phyloP scores from a whole-genome alignment of 129 eudicot species.

The Chrysanthemum lavandulifolium region DNA sequence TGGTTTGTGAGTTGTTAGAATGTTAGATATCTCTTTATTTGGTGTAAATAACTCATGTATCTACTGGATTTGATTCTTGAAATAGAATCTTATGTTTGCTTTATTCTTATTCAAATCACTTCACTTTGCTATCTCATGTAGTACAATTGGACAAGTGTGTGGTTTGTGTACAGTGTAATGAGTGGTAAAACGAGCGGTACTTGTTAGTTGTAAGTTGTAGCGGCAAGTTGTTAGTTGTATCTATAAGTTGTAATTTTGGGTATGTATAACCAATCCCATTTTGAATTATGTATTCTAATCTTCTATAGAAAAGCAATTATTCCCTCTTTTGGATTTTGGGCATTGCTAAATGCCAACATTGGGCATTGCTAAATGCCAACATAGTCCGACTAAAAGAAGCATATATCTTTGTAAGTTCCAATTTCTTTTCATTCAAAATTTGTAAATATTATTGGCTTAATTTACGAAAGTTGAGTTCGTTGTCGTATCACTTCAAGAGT shows the following conservation, averaged over 20 bases:
- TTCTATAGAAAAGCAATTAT: slow-evolving; percentile 7
- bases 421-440: neutral
- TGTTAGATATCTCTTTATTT: neutral
- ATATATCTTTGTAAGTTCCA: neutral
- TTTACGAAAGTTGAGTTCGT: neutral
- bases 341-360: neutral
- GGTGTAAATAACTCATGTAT: neutral
- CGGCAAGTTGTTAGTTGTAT: no score
- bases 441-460: neutral
- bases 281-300: no score
- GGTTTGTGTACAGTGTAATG: no score
- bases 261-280: no score
- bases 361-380: slow-evolving; percentile 1
- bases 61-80: neutral
- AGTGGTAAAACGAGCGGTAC: no score
- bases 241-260: no score
- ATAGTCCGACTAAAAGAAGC: neutral
- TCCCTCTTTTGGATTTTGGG: slow-evolving; percentile 26
- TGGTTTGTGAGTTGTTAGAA: slow-evolving; percentile 2
- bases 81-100: neutral
- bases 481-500: neutral
- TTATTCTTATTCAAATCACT: neutral
- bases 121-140: neutral
- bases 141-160: no score
- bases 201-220: no score